Conservation (phyloP, 352 stramenopile species). For the Pythium periplocum region DNA sequence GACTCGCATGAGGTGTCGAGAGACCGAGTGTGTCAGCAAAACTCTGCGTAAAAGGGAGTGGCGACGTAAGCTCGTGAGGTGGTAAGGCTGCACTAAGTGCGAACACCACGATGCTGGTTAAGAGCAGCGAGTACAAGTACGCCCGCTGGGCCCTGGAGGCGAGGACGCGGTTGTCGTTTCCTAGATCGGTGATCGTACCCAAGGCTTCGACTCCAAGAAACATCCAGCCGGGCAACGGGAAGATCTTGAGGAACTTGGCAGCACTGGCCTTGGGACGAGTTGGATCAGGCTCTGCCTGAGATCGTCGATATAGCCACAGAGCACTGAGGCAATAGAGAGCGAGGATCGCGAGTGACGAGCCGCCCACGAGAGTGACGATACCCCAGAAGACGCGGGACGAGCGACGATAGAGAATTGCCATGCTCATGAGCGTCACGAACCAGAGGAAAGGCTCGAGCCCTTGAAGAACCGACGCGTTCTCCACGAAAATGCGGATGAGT, state of each 20-base stretch:
- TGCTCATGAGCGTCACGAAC: constrained; percentile 6
- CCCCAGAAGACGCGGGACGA: constrained; percentile 16
- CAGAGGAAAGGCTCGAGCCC: constrained; percentile 12
- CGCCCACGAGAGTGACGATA: constrained; percentile 8
- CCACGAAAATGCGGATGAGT: constrained; percentile 17
- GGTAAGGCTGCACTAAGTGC: too few species aligned
- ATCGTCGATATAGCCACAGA: constrained; percentile 1
- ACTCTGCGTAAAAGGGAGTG: too few species aligned
- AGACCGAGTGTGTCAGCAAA: too few species aligned
- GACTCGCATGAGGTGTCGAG: too few species aligned
- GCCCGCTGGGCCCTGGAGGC: too few species aligned
- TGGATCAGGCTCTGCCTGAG: constrained; percentile 5
- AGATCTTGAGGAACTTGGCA: neutral
- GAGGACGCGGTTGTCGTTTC: too few species aligned
- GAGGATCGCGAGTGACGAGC: constrained; percentile 13
- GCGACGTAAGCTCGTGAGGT: too few species aligned
- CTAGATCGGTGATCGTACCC: too few species aligned
- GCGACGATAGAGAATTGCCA: constrained; percentile 5
- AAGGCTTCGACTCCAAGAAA: too few species aligned
- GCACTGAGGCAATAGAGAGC: constrained; percentile 16
- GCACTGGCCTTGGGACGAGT: neutral
- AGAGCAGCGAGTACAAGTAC: too few species aligned
- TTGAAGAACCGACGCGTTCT: neutral
- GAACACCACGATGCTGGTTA: too few species aligned
- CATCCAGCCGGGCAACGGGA: neutral